Evolutionary conservation across 345 rosid genomes (phyloP).

Genomic region (Pugionium cornutum): DNA sequence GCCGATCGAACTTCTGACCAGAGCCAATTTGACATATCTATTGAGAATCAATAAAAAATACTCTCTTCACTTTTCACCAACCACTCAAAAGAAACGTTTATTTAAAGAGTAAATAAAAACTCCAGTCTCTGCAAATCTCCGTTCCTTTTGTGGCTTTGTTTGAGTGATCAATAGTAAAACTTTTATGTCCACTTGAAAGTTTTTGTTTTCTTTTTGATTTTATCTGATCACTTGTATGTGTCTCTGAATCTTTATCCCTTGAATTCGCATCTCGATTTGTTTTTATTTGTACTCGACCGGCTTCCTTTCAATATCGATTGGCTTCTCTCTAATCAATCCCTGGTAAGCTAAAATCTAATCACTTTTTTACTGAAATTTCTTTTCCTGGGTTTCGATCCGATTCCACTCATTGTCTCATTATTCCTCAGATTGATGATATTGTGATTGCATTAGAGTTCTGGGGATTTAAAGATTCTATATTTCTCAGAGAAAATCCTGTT

Average conservation of each 20-base stretch:
- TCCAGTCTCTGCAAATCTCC: conserved; percentile 19
- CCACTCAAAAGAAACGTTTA: conserved; percentile 2
- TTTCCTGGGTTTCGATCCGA: conserved; percentile 1
- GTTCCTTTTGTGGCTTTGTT: conserved; percentile 25
- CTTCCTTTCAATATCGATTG: background rate
- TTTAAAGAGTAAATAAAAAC: background rate
- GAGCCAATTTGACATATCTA: no score
- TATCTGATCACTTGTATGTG: conserved; percentile 39
- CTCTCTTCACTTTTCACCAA: conserved; percentile 17
- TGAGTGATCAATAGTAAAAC: background rate
- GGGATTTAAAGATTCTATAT: conserved; percentile 19
- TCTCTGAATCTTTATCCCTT: conserved; percentile 22
- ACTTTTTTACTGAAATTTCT: background rate
- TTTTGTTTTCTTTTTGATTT: conserved; percentile 16
- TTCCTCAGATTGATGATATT: background rate
- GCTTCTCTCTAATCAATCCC: conserved; percentile 13
- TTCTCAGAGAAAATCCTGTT: background rate
- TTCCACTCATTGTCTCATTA: background rate
- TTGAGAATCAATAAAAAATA: no score
- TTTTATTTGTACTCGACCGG: background rate
- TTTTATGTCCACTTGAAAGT: conserved; percentile 35
- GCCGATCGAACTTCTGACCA: no score
- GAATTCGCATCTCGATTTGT: conserved; percentile 17
- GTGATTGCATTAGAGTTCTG: background rate
- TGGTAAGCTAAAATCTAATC: conserved; percentile 31